Evolutionary conservation across 345 rosid genomes (phyloP), one percentile per base, ranked within the genome.

Genomic region (Salix koriyanagi): DNA sequence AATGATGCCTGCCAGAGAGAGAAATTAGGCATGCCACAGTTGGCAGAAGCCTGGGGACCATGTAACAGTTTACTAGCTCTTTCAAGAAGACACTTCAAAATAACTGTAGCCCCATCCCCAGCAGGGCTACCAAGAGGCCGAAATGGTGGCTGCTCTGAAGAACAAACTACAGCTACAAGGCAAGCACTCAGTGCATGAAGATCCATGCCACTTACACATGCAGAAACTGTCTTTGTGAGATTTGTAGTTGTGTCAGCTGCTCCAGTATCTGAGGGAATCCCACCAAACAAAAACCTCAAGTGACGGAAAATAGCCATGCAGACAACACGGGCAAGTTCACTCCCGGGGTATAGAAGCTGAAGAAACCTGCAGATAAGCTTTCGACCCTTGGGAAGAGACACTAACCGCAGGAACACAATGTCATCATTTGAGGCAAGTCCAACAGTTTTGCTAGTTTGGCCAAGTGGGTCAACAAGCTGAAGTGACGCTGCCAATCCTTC

Each of bases 111-210:
- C 58, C 97, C 97, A 75, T 93, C 95, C 3, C 99, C 99, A 3
- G 95, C 86, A 54, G 94, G 80, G 73, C 97, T 92, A 73, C 99
- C 97, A 64, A 93, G 83, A 56, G 99, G 99, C 15, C 99, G 87
- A 46, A 96, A 92, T 14, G 98, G 99, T 1, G 99, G 99, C 87
- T 94, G 98, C 83, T 96, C 99, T 26, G 90, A 88, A 41, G 99
- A 96, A 79, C 99, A 96, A 77, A 96, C 99, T 76, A 96, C 97
- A 30, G 99, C 98, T 64, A 93, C 97, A 75, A 96, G 96, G 84
- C 99, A 96, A 39, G 91, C 94, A 76, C 99, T 89, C 19, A 96
- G 86, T 46, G 99, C 90, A 74, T 88, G 91, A 21, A 93, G 89
- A 78, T 96, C 97, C 99, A 96, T 96, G 54, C 87, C 87, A 71